Base-by-base conservation (phyloP, 1,284 basidiomycete species). In the Tylopilus sp. region DNA sequence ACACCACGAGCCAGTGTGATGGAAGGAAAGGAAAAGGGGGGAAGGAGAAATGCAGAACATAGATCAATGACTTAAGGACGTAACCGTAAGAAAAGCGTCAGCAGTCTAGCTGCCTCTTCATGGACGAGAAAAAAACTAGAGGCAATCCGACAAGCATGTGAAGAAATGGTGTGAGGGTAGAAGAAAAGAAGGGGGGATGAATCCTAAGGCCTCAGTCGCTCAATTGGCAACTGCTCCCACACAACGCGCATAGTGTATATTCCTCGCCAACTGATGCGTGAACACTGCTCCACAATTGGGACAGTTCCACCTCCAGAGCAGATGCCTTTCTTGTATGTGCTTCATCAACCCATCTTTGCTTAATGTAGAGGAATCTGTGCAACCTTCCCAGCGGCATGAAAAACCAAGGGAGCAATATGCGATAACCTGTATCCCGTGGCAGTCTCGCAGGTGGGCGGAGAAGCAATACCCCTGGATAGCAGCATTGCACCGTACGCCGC, bases 261-360 rank as follows among this genome's bases (percentile, higher is more conserved):
- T 51, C 44, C 62, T 66, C 33, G 19, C 36, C n/a, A 19, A 8
- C 49, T 54, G 50, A 7, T 44, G 28, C 2, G 19, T 6, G 50
- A 66, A 64, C 9, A 30, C 36, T 10, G 43, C 10, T n/a, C 62
- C 62, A 11, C 62, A 64, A 19, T 38, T 52, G 9, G 53, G 52
- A 44, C 62, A 64, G 23, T 46, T n/a, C 63, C 63, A 64, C 44
- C 16, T 58, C 62, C 62, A 64, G 13, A 19, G 19, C 3, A 64
- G 13, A 29, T 64, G 62, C 19, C 9, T 58, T 43, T 67, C 65
- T 38, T 55, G 63, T 9, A 64, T 54, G 12, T 64, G 61, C 26
- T 18, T 54, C 59, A 62, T 42, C 49, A 64, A 23, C 11, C 44
- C 55, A 2, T 60, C 63, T 34, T 34, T 66, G 36, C 8, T 59